Evolutionary conservation across 75 land plant species (phyloP), one percentile per base, ranked within the genome.

Genomic region (Picea glauca): DNA sequence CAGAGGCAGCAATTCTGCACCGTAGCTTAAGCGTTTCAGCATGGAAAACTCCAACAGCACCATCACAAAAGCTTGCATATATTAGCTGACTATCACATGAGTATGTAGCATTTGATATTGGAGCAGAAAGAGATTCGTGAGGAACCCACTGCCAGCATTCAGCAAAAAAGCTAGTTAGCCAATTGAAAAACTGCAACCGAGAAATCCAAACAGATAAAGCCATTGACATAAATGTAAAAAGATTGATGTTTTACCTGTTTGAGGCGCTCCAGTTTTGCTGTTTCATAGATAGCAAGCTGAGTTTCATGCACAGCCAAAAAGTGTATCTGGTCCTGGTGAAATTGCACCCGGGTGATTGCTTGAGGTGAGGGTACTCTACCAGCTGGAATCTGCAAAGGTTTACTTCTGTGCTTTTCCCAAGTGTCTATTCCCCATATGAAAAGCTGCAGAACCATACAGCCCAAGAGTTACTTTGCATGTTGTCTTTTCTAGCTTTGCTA

Each of bases 301-400:
- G 90, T 89, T 74, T 86, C 90, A 66, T 89, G 90, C 13, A 89
- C 89, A 31, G 72, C 90, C 38, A 89, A 62, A 58, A 89, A 77
- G 23, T 88, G 86, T 15, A 83, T 79, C 59, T 86, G 88, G 61
- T 89, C 90, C 26, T 89, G 82, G 77, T 89, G 89, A 76, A 89
- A 89, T 30, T 89, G 90, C 14, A 89, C 86, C 4, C 80, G 74
- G 5, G 90, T 89, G 9, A 81, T 89, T 66, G 83, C 35, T 38
- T 76, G 58, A 5, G 73, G 15, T 7, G 81, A 1, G 11, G 79
- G 30, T 20, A 58, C 72, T 23, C 81, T 73, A 13, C 88, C 90
- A 62, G 81, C 30, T 23, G 86, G 81, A 31, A 80, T 58, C 72
- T 86, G 89, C 54, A 89, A 58, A 14, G 17, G 67, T 72, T 74